A percentile compares a stretch with the other conserved stretches of the same genome.
Conservation (phyloP, 306 rosid species). For the Ochetophila trinervis region DNA sequence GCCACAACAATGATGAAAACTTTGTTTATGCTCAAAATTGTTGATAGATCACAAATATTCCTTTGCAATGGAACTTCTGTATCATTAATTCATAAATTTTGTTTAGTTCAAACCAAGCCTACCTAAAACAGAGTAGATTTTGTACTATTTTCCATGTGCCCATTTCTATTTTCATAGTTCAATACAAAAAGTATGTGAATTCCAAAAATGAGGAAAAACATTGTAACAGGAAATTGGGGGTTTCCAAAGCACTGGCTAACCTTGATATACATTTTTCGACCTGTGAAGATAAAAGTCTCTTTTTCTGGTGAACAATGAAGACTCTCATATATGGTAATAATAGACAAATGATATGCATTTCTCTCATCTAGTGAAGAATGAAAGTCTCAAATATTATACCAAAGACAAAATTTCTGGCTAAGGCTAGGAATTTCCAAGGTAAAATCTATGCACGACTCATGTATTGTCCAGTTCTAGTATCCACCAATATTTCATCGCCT, state of each 20-base stretch:
- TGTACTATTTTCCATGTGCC: neutral
- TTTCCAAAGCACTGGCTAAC: slow-evolving; percentile 20
- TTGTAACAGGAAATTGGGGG: slow-evolving; percentile 6
- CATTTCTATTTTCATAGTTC: neutral
- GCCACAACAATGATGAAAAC: slow-evolving; percentile 20
- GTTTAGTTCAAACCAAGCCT: neutral
- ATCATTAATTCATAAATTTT: too few relatives aligned
- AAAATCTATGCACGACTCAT: slow-evolving; percentile 71
- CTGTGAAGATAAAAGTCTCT: neutral
- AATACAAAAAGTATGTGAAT: neutral
- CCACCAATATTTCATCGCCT: slow-evolving; percentile 75
- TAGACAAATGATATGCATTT: slow-evolving; percentile 8
- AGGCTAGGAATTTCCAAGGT: slow-evolving; percentile 25
- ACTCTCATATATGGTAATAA: slow-evolving; percentile 15
- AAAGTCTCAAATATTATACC: slow-evolving; percentile 15
- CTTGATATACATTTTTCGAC: slow-evolving; percentile 24
- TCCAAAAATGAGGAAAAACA: neutral
- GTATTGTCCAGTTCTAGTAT: slow-evolving; percentile 90
- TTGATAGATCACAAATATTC: too few relatives aligned
- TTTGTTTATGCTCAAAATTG: neutral
- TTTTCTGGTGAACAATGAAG: too few relatives aligned
- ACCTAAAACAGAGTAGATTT: slow-evolving; percentile 2
- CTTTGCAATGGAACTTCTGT: too few relatives aligned
- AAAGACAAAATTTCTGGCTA: slow-evolving; percentile 1
- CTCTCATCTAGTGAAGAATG: slow-evolving; percentile 6